phyloP scores from a whole-genome alignment of 441 rosid genomes.

The Lepidium campestre region DNA sequence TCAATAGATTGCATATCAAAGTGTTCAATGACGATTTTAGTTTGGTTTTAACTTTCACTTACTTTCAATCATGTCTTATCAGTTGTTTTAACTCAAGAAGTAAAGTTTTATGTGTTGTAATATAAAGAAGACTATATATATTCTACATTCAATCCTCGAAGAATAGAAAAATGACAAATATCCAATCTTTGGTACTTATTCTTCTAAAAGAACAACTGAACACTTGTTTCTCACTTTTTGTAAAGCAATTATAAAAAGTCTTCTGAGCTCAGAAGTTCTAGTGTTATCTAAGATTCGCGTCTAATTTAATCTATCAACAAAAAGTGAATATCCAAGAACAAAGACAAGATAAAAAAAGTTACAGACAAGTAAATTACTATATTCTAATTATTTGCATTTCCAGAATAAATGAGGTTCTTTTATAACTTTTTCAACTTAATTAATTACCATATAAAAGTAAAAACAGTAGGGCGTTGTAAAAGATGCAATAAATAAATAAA shows the following conservation, averaged over 20 bases:
- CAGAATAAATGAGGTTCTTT: too few relatives aligned
- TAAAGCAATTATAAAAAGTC: background rate
- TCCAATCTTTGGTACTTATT: slow-evolving; percentile 3
- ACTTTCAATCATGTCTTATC: too few relatives aligned
- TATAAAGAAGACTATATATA: background rate
- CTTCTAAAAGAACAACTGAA: background rate
- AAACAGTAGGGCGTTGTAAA: background rate
- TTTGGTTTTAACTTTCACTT: background rate
- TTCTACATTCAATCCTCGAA: background rate
- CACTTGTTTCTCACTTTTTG: slow-evolving; percentile 17
- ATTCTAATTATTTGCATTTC: too few relatives aligned
- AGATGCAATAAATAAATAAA: background rate
- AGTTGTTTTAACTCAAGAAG: too few relatives aligned
- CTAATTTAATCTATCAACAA: background rate
- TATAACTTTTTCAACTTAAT: background rate
- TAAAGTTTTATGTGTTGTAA: background rate
- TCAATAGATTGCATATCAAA: background rate
- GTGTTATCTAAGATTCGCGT: background rate
- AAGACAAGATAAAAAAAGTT: background rate
- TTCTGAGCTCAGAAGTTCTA: background rate
- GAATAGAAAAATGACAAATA: background rate
- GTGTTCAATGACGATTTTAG: background rate
- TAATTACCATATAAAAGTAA: background rate
- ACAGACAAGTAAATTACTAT: background rate
- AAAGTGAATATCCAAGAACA: background rate